Conservation (phyloP, 73 alveolate genomes). For the Halteria grandinella region DNA sequence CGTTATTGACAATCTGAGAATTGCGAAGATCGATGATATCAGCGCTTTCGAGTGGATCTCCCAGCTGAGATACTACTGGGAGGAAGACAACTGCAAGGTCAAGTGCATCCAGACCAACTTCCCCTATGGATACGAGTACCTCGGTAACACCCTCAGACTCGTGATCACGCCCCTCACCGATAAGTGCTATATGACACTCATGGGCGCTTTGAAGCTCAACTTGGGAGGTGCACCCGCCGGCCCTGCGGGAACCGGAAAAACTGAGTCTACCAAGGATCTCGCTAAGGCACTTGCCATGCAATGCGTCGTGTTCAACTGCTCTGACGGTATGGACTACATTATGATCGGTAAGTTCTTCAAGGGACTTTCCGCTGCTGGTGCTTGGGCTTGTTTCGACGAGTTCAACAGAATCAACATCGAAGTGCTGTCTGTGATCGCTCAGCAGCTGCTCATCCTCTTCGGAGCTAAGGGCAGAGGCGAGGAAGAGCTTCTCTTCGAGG, state of each 20-base stretch:
- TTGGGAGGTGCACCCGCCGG: slow-evolving; percentile 99
- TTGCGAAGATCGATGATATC: slow-evolving; percentile 83
- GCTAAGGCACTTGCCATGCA: slow-evolving; percentile 94
- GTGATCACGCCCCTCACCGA: slow-evolving; percentile 99
- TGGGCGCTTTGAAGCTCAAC: slow-evolving; percentile 97
- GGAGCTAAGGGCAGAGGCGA: slow-evolving; percentile 80
- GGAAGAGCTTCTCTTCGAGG: slow-evolving; percentile 91
- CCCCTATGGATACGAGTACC: slow-evolving; percentile 99
- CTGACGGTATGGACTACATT: slow-evolving; percentile 96
- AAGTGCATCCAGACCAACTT: slow-evolving; percentile 97
- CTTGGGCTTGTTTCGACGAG: slow-evolving; percentile 98
- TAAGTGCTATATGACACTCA: slow-evolving; percentile 97
- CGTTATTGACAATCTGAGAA: slow-evolving; percentile 86
- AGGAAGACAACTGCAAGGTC: slow-evolving; percentile 92
- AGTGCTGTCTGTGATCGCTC: slow-evolving; percentile 92
- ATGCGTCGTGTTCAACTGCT: slow-evolving; percentile 95
- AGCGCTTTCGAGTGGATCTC: slow-evolving; percentile 99
- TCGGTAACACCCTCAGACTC: slow-evolving; percentile 92
- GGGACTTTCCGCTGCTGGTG: slow-evolving; percentile 97
- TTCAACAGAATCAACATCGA: slow-evolving; percentile 95
- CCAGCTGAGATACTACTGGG: slow-evolving; percentile 99
- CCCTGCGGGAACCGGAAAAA: slow-evolving; percentile 99
- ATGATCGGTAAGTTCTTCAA: slow-evolving; percentile 97
- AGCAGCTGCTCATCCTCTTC: slow-evolving; percentile 80
- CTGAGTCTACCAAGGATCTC: slow-evolving; percentile 98